phyloP scores from a whole-genome alignment of 2,329 filamentous ascomycete genomes.

The Cercospora zeina region DNA sequence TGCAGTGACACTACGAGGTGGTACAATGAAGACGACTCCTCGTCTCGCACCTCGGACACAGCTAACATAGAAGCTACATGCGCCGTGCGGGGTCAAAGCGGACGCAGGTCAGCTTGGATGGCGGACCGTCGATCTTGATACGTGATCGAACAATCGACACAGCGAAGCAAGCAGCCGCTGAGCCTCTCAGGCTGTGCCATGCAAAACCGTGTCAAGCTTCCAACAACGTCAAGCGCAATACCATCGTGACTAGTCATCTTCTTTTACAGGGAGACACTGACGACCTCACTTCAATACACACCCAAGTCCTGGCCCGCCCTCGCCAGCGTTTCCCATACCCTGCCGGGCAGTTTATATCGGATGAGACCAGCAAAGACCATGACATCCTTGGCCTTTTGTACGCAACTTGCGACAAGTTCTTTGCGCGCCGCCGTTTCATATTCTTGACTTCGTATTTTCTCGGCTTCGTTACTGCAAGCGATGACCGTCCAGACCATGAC shows the following conservation, averaged over 20 bases:
- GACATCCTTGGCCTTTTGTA: constrained; percentile 81
- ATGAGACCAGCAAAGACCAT: constrained; percentile 94
- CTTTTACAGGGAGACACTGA: neutral
- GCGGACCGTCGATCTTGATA: neutral
- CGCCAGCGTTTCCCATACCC: constrained; percentile 84
- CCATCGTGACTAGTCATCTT: neutral
- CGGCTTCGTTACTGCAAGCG: constrained; percentile 77
- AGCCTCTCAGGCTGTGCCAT: neutral
- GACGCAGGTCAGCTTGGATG: neutral
- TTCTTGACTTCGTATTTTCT: constrained; percentile 66
- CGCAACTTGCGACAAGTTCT: constrained; percentile 67
- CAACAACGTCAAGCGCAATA: neutral
- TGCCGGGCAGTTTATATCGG: constrained; percentile 82
- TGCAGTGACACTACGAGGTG: neutral
- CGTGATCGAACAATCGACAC: neutral
- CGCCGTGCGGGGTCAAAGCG: neutral
- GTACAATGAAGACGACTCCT: neutral
- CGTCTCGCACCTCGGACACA: neutral
- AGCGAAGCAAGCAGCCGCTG: neutral
- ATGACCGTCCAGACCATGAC: constrained; percentile 91
- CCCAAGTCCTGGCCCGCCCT: constrained; percentile 69
- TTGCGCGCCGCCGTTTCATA: constrained; percentile 61
- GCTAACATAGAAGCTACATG: neutral
- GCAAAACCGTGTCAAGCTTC: neutral
- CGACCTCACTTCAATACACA: constrained; percentile 32